phyloP scores from a whole-genome alignment of 805 yeast species.

The Cyberlindnera maritima region DNA sequence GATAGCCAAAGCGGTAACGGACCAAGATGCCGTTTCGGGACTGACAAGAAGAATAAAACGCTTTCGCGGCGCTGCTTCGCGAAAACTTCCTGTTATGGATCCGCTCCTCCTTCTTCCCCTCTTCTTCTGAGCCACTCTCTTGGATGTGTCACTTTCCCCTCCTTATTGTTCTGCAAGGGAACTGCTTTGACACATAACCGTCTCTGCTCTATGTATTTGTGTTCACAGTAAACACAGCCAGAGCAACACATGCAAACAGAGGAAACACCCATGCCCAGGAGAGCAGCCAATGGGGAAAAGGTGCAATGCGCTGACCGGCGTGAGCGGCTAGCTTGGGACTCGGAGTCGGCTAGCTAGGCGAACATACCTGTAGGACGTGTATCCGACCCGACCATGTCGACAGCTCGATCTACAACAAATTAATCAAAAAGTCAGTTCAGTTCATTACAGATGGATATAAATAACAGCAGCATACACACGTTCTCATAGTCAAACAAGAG shows the following conservation, averaged over 20 bases:
- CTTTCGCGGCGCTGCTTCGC: no score
- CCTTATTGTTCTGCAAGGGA: not conserved
- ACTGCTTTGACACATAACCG: not conserved
- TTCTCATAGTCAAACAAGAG: not conserved
- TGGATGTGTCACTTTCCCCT: conserved; percentile 1
- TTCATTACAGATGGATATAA: not conserved
- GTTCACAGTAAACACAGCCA: not conserved
- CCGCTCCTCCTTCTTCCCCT: not conserved
- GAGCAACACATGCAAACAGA: not conserved
- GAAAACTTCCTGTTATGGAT: no score
- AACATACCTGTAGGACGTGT: no score
- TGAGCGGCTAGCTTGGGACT: not conserved
- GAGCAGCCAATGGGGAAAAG: not conserved
- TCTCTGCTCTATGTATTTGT: not conserved
- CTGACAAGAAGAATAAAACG: not conserved
- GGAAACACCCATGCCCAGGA: no score
- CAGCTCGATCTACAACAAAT: no score
- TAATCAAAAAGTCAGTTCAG: not conserved
- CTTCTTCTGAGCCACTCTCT: not conserved
- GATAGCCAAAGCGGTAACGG: not conserved
- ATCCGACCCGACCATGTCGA: no score
- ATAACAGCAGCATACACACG: not conserved
- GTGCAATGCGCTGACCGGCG: not conserved
- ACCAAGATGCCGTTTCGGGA: not conserved
- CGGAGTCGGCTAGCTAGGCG: not conserved